Base-by-base conservation (phyloP, 495 filamentous ascomycete genomes). In the Amphirosellinia nigrospora region DNA sequence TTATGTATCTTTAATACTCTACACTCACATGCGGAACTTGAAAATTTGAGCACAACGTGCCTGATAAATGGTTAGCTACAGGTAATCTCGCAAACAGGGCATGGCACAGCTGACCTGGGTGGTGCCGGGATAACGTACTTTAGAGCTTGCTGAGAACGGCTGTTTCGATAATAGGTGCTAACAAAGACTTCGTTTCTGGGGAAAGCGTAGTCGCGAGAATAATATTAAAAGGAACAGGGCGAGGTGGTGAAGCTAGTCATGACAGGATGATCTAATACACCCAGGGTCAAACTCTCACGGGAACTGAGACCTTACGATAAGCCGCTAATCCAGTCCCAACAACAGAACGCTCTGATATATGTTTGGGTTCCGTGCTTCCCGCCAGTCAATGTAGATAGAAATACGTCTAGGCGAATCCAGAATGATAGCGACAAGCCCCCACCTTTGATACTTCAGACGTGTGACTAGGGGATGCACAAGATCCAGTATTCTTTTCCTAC, bases 341-440 rank as follows among this genome's bases (percentile, higher is more conserved):
- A 6, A 16, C 28, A 34, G 53, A 23, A 11, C 28, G 16, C n/a
- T 43, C 52, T 34, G 26, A 32, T n/a, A 41, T 55, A 46, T 43
- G 36, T 10, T 67, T 50, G 23, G 28, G 19, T 11, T 50, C 41
- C 19, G 55, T 68, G 41, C 10, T 21, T 48, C 21, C 30, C 26
- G 28, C 41, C 26, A 21, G 16, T 43, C 11, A 56, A 43, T 23
- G 43, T 43, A 43, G 34, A 53, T 26, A 65, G 48, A 65, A 64
- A 55, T 55, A 56, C 64, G 23, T 26, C 34, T 43, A 28, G 63
- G n/a, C 16, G 36, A 56, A 32, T 26, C 50, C 3, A 11, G 55
- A 36, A 41, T 60, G 58, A 60, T 60, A 60, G 41, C 19, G 58
- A 23, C 36, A 1, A 60, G 21, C 26, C 38, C 36, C 36, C 38